Evolutionary conservation across 2,329 filamentous ascomycete species (phyloP).

Genomic region (Didymella glomerata): DNA sequence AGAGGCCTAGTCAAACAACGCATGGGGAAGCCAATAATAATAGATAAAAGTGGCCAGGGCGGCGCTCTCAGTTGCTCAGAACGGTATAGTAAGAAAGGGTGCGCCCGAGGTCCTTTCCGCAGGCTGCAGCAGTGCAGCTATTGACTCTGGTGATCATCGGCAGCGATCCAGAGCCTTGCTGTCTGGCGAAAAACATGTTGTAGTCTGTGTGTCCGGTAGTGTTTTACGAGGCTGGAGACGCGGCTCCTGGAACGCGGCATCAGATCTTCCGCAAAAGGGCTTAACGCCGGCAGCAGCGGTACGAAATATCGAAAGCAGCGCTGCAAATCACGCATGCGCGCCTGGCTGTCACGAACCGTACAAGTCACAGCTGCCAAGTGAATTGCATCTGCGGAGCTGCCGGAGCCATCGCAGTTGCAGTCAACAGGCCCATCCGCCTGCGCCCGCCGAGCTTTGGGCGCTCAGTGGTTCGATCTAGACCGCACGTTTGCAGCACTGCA

Average conservation of each 20-base stretch:
- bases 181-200: neutral
- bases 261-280: constrained; percentile 6
- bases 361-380: neutral
- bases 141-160: neutral
- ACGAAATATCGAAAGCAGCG: constrained; percentile 4
- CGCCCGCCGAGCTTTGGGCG: constrained; percentile 19
- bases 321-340: constrained; percentile 10
- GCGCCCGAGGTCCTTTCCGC: constrained; percentile 1
- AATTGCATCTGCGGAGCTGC: constrained; percentile 14
- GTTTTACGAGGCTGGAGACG: constrained; percentile 11
- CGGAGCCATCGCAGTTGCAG: constrained; percentile 11
- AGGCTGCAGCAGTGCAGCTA: constrained; percentile 11
- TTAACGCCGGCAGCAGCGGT: neutral
- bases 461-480: constrained; percentile 12
- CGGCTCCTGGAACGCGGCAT: constrained; percentile 11
- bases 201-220: constrained; percentile 10
- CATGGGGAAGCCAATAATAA: constrained; percentile 18
- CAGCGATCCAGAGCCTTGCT: neutral
- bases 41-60: constrained; percentile 3
- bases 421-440: constrained; percentile 13
- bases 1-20: constrained; percentile 4
- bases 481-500: constrained; percentile 13
- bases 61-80: constrained; percentile 6
- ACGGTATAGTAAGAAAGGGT: constrained; percentile 1
- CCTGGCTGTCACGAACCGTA: neutral